A percentile compares a stretch with the other conserved stretches of the same genome.
These are phyloP conservation scores for Pulveroboletus frians DNA, from an alignment of 768 basidiomycete genomes.

Conservation along the genomic window DNA sequence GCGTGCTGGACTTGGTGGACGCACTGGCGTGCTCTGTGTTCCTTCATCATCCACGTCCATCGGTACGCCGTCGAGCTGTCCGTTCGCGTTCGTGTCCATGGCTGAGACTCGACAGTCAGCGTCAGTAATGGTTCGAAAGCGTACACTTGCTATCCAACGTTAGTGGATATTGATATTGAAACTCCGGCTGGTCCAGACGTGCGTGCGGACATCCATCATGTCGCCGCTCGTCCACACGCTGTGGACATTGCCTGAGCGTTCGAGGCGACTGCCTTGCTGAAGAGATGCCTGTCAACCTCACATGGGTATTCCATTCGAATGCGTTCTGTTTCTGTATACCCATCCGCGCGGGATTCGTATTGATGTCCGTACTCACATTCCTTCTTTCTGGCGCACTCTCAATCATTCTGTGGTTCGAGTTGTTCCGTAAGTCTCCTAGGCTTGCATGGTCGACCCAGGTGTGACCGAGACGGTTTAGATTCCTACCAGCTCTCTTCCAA, in stretches of 20 bases:
- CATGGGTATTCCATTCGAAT: slow-evolving; percentile 44
- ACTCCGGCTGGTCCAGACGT: slow-evolving; percentile 11
- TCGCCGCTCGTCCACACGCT: neutral
- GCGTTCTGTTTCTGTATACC: slow-evolving; percentile 62
- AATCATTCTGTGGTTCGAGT: slow-evolving; percentile 56
- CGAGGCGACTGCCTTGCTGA: no score
- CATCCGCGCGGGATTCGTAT: slow-evolving; percentile 54
- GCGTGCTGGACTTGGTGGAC: slow-evolving; percentile 17
- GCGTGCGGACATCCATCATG: neutral
- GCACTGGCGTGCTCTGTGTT: neutral
- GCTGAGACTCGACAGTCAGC: neutral
- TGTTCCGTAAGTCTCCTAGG: slow-evolving; percentile 42
- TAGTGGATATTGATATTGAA: slow-evolving; percentile 7
- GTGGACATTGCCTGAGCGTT: slow-evolving; percentile 8
- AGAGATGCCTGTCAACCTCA: slow-evolving; percentile 44
- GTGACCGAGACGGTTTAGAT: slow-evolving; percentile 25
- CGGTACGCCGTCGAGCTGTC: slow-evolving; percentile 15
- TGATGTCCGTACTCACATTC: slow-evolving; percentile 50
- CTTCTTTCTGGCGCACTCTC: slow-evolving; percentile 51
- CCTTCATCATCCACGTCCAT: slow-evolving; percentile 29
- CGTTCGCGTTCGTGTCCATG: slow-evolving; percentile 14
- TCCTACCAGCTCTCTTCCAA: slow-evolving; percentile 27
- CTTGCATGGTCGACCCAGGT: neutral
- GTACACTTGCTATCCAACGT: slow-evolving; percentile 1
- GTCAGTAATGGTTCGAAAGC: neutral